Conservation (phyloP, 768 basidiomycete genomes). For the Sporobolomyces phaffii region DNA sequence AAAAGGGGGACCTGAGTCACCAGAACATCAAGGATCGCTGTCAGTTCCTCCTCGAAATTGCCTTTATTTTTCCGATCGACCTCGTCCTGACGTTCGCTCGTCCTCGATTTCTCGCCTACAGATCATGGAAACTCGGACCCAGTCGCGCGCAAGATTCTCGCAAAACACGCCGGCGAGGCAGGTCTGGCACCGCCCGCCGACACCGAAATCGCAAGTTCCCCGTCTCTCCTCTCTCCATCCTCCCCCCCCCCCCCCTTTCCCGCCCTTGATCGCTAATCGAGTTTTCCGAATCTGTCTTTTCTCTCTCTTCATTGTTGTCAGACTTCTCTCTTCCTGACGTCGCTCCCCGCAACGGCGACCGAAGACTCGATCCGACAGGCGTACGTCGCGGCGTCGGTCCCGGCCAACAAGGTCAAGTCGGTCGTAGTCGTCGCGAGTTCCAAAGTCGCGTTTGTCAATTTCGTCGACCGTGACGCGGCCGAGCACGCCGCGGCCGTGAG, state of each 20-base stretch:
- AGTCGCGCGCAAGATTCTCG: slow-evolving; percentile 83
- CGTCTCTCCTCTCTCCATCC: not conserved
- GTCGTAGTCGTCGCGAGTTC: slow-evolving; percentile 79
- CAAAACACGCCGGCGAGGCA: slow-evolving; percentile 67
- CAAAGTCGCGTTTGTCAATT: slow-evolving; percentile 87
- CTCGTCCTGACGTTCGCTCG: not conserved
- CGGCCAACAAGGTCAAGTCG: slow-evolving; percentile 62
- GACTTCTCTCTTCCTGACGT: slow-evolving; percentile 78
- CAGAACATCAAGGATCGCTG: slow-evolving; percentile 94
- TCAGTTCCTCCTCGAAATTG: slow-evolving; percentile 37
- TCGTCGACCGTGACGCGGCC: slow-evolving; percentile 71
- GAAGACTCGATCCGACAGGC: slow-evolving; percentile 69
- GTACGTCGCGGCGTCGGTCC: slow-evolving; percentile 59
- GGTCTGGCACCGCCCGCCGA: slow-evolving; percentile 90
- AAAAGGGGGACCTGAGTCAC: slow-evolving; percentile 58
- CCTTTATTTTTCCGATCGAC: not conserved
- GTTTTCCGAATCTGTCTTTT: not conserved
- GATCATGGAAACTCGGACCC: slow-evolving; percentile 81
- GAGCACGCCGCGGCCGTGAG: slow-evolving; percentile 83
- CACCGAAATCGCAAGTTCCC: slow-evolving; percentile 65
- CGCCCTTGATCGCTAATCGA: not conserved
- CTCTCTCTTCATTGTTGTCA: slow-evolving; percentile 43
- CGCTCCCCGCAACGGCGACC: slow-evolving; percentile 63
- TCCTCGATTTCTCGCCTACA: not conserved
- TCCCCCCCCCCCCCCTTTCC: too few species aligned